Percentiles rank a stretch among this genome's conserved stretches.
phyloP scores from a whole-genome alignment of 192 early-diverging fungal genomes.

The Endogone sp. region DNA sequence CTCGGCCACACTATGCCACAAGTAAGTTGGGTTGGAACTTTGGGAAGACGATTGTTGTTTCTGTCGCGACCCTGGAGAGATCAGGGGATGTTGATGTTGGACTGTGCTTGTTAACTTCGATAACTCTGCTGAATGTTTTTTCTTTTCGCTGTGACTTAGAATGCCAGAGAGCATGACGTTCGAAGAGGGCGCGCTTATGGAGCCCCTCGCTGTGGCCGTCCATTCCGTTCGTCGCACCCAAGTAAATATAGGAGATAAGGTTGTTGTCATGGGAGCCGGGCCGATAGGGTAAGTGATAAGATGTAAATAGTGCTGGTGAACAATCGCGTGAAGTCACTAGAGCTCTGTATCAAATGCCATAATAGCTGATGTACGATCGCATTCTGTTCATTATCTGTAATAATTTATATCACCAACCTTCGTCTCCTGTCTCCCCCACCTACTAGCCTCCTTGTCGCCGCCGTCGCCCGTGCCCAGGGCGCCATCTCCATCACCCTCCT shows the following conservation, averaged over 20 bases:
- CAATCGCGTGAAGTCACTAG: background rate
- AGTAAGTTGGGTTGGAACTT: constrained; percentile 1
- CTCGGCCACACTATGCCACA: constrained; percentile 21
- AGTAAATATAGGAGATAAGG: constrained; percentile 15
- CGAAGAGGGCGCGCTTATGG: constrained; percentile 33
- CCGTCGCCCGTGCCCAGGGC: constrained; percentile 25
- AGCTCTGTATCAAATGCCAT: no score
- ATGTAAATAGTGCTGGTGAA: background rate
- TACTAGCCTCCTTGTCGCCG: constrained; percentile 13
- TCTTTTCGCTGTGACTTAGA: constrained; percentile 3
- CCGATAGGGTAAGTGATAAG: constrained; percentile 21
- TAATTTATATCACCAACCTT: background rate
- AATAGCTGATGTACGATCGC: no score
- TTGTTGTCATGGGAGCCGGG: constrained; percentile 34
- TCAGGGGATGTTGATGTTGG: no score
- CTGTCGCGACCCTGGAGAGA: no score
- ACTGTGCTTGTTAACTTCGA: background rate
- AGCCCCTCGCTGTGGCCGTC: constrained; percentile 32
- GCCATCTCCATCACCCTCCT: constrained; percentile 18
- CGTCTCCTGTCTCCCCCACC: no score
- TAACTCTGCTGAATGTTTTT: background rate
- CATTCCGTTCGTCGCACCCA: constrained; percentile 22
- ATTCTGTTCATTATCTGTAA: no score
- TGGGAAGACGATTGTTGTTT: no score
- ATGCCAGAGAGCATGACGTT: constrained; percentile 27